Conservation (phyloP, 805 yeast species). For the Metschnikowia reukaufii region DNA sequence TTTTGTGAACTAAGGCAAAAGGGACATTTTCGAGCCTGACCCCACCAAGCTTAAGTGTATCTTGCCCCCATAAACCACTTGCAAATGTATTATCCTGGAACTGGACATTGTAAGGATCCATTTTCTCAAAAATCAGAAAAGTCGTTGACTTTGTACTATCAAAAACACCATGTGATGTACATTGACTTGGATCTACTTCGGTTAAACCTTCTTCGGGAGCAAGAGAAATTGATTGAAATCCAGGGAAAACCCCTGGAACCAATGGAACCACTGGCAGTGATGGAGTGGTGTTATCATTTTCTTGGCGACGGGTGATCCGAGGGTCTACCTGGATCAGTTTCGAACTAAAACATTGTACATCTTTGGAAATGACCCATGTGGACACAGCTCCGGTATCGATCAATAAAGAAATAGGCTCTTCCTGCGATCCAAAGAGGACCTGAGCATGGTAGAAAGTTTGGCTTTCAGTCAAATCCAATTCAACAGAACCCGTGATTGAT, state of each 20-base stretch:
- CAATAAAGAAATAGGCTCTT: slow-evolving; percentile 1
- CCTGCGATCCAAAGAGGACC: not conserved
- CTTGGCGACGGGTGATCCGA: not conserved
- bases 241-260: not conserved
- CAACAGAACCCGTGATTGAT: not conserved
- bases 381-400: slow-evolving; percentile 5
- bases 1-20: slow-evolving; percentile 69
- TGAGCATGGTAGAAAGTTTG: slow-evolving; percentile 3
- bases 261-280: too few species aligned
- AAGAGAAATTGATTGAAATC: not conserved
- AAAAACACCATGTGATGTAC: slow-evolving; percentile 2
- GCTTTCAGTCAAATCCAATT: not conserved
- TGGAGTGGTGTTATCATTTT: not conserved
- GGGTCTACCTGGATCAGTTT: not conserved
- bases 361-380: slow-evolving; percentile 1
- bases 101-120: slow-evolving; percentile 37
- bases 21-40: slow-evolving; percentile 50
- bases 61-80: slow-evolving; percentile 57
- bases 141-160: not conserved
- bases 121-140: not conserved
- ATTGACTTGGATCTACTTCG: not conserved
- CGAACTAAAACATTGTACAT: slow-evolving; percentile 2
- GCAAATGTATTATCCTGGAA: slow-evolving; percentile 53
- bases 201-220: not conserved
- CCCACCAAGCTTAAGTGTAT: slow-evolving; percentile 53